phyloP scores from a whole-genome alignment of 192 early-diverging fungal species.

The Helicostylum pulchrum region DNA sequence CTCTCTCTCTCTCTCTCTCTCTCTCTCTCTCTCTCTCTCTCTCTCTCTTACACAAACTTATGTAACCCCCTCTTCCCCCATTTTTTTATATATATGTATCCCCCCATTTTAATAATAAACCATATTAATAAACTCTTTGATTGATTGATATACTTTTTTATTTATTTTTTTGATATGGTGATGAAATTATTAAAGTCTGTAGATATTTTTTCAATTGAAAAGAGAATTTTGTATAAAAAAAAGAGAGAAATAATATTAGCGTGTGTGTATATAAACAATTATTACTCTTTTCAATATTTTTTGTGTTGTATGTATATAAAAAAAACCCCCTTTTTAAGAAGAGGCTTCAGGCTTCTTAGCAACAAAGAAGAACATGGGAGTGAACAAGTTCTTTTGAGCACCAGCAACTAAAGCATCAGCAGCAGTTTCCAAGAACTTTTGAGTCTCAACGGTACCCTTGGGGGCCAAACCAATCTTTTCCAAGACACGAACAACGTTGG shows the following conservation, averaged over 20 bases:
- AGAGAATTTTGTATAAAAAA: not conserved
- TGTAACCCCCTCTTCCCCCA: not conserved
- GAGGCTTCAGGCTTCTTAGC: conserved; percentile 59
- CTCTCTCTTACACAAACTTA: not conserved
- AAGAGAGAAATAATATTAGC: not conserved
- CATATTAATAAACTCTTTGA: too few relatives aligned
- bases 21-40: not conserved
- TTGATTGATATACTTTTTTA: too few relatives aligned
- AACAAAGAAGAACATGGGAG: conserved; percentile 92
- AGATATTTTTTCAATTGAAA: not conserved
- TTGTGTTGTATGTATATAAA: not conserved
- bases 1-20: not conserved
- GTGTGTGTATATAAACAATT: not conserved
- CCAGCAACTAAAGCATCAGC: conserved; percentile 81
- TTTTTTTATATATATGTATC: not conserved
- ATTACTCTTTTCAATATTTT: not conserved
- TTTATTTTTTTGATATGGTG: not conserved
- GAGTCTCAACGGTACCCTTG: conserved; percentile 81
- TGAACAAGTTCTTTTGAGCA: conserved; percentile 79
- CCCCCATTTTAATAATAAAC: too few relatives aligned
- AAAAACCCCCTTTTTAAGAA: not conserved
- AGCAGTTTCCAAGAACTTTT: conserved; percentile 75
- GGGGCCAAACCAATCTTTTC: conserved; percentile 85
- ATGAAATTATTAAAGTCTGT: not conserved
- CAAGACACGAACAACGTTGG: conserved; percentile 70